Percentiles rank a stretch among this genome's conserved stretches.
phyloP scores from a whole-genome alignment of 2,329 filamentous ascomycete genomes.

The Curvularia sp. region DNA sequence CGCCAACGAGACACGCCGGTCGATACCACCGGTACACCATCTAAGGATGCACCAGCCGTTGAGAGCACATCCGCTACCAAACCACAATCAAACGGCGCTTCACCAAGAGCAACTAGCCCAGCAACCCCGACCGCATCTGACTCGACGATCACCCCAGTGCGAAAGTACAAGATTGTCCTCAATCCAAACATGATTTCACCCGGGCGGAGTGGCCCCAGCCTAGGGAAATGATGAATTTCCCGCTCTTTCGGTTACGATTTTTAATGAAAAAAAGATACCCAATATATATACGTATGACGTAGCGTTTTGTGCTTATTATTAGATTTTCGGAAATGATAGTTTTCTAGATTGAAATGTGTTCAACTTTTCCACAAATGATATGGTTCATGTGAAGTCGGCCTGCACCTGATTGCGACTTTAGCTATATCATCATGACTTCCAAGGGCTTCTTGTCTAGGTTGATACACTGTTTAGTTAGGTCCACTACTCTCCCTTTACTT shows the following conservation, averaged over 20 bases:
- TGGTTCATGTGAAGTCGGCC: too few species aligned
- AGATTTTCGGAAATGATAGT: background rate
- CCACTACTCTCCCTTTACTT: too few species aligned
- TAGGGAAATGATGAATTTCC: slow-evolving; percentile 2
- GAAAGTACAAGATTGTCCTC: slow-evolving; percentile 46
- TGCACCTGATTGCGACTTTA: too few species aligned
- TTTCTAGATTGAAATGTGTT: background rate
- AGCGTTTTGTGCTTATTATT: background rate
- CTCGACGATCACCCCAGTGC: slow-evolving; percentile 20
- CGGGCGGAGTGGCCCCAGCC: slow-evolving; percentile 6
- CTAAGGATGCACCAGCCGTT: slow-evolving; percentile 14
- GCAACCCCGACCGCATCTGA: slow-evolving; percentile 1
- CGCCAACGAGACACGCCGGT: slow-evolving; percentile 19
- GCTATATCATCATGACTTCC: too few species aligned
- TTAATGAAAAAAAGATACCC: slow-evolving; percentile 10
- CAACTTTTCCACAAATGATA: too few species aligned
- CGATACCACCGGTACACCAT: slow-evolving; percentile 5
- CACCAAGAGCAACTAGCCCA: background rate
- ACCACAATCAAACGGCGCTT: slow-evolving; percentile 8
- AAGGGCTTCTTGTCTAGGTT: too few species aligned
- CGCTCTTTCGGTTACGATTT: background rate
- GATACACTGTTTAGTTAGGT: too few species aligned
- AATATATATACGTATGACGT: background rate
- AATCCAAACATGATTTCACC: slow-evolving; percentile 36
- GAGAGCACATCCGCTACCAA: background rate